A percentile compares a stretch with the other conserved stretches of the same genome.
These are phyloP conservation scores for Turnera subulata DNA, from an alignment of 345 rosid species.

Conservation along the genomic window DNA sequence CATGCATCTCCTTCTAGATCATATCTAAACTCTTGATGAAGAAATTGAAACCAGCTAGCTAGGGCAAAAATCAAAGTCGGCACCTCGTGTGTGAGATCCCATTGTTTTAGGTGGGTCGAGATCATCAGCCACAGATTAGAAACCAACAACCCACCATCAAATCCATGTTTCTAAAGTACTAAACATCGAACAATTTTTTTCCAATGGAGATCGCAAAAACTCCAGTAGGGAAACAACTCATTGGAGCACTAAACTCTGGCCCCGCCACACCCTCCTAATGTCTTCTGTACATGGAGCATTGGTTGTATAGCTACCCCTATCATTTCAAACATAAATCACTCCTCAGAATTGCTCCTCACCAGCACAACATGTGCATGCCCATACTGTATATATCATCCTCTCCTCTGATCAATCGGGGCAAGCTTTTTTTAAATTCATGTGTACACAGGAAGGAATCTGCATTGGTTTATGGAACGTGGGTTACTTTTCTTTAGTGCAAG, in stretches of 20 bases:
- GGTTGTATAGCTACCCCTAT: no score
- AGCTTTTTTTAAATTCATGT: no score
- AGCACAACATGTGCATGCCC: slow-evolving; percentile 54
- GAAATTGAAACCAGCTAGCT: not conserved
- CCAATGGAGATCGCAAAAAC: slow-evolving; percentile 15
- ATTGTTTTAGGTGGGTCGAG: slow-evolving; percentile 29
- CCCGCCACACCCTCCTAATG: slow-evolving; percentile 13
- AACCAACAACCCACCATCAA: slow-evolving; percentile 40
- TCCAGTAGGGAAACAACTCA: slow-evolving; percentile 57
- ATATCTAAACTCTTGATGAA: slow-evolving; percentile 4
- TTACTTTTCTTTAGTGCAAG: no score
- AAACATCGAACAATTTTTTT: slow-evolving; percentile 17
- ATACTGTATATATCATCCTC: no score
- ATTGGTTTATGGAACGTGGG: no score
- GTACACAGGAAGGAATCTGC: no score
- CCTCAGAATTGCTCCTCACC: no score
- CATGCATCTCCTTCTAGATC: no score
- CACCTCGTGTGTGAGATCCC: no score
- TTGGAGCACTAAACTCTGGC: slow-evolving; percentile 23
- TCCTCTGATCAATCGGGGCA: no score
- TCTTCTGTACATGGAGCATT: slow-evolving; percentile 22
- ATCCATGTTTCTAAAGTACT: slow-evolving; percentile 53
- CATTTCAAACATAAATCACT: no score
- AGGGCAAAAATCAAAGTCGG: no score
- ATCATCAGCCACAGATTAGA: slow-evolving; percentile 8